A percentile compares a stretch with the other conserved stretches of the same genome.
Conservation (phyloP, 129 eudicot species). For the Artemisia annua region DNA sequence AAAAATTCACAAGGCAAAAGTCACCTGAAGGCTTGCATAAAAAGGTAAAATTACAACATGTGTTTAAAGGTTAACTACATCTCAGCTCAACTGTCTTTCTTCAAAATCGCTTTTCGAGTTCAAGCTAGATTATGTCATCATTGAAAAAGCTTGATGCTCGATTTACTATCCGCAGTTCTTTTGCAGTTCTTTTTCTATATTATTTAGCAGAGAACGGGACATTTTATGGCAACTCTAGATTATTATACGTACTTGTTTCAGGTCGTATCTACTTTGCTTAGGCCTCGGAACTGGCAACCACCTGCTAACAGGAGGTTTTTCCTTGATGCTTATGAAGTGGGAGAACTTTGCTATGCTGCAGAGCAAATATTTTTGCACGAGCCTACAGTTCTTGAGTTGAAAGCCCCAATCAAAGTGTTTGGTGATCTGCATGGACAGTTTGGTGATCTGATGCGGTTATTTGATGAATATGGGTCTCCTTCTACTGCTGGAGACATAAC, state of each 20-base stretch:
- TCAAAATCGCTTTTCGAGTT: too few species aligned
- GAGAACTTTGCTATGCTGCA: constrained; percentile 98
- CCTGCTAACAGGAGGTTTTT: constrained; percentile 89
- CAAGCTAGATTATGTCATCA: too few species aligned
- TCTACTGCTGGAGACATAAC: constrained; percentile 95
- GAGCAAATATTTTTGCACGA: constrained; percentile 97
- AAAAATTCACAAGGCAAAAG: constrained; percentile 67
- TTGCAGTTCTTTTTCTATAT: not conserved
- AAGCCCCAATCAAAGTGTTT: constrained; percentile 95
- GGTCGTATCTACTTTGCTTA: constrained; percentile 78
- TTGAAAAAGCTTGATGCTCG: too few species aligned
- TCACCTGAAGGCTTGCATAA: constrained; percentile 97
- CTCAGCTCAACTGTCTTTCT: too few species aligned
- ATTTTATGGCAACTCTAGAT: not conserved
- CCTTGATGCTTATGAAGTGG: constrained; percentile 93
- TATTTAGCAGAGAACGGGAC: constrained; percentile 5
- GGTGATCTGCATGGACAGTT: constrained; percentile 99
- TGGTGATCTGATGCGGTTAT: constrained; percentile 95
- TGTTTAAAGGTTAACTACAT: not conserved
- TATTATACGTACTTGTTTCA: constrained; percentile 34
- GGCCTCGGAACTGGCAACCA: constrained; percentile 96
- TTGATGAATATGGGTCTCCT: constrained; percentile 98
- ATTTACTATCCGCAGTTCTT: too few species aligned
- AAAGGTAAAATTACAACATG: constrained; percentile 47
- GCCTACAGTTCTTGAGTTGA: constrained; percentile 89